Percentiles rank a stretch among this genome's conserved stretches.
Conservation (phyloP, 768 basidiomycete genomes). For the Hirschioporus abietinus region DNA sequence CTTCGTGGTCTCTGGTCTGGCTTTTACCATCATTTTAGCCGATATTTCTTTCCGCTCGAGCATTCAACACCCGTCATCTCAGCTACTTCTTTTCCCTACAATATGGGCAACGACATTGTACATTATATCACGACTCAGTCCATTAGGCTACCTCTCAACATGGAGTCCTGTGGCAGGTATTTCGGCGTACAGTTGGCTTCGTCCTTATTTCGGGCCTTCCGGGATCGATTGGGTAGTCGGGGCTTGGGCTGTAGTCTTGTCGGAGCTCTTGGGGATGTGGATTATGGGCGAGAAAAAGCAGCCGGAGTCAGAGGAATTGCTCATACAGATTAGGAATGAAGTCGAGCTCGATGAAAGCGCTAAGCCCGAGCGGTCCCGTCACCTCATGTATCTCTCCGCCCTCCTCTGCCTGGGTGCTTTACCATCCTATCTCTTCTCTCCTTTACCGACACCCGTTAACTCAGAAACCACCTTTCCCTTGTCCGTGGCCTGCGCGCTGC, state of each 20-base stretch:
- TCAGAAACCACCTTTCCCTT: constrained; percentile 45
- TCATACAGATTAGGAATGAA: constrained; percentile 6
- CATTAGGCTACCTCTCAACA: constrained; percentile 63
- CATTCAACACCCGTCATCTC: constrained; percentile 30
- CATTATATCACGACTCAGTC: constrained; percentile 46
- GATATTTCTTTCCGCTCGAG: constrained; percentile 29
- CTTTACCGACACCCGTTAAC: constrained; percentile 35
- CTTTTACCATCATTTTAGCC: constrained; percentile 24
- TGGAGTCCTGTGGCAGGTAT: constrained; percentile 60
- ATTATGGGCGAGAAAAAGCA: constrained; percentile 39
- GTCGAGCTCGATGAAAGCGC: constrained; percentile 13
- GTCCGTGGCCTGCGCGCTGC: constrained; percentile 63
- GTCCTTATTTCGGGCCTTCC: constrained; percentile 49
- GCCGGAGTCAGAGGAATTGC: background rate
- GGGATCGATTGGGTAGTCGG: constrained; percentile 70
- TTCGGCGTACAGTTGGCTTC: constrained; percentile 60
- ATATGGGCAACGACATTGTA: constrained; percentile 67
- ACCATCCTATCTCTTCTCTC: constrained; percentile 47
- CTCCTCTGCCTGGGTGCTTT: constrained; percentile 26
- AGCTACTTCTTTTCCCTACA: constrained; percentile 57
- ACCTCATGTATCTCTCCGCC: constrained; percentile 35
- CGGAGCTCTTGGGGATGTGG: constrained; percentile 50
- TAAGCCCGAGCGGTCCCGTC: constrained; percentile 32
- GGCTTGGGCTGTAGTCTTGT: constrained; percentile 67
- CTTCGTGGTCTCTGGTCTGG: constrained; percentile 39